These are phyloP conservation scores for Hemileccinum rubropunctum DNA, from an alignment of 768 basidiomycete species.

Conservation along the genomic window DNA sequence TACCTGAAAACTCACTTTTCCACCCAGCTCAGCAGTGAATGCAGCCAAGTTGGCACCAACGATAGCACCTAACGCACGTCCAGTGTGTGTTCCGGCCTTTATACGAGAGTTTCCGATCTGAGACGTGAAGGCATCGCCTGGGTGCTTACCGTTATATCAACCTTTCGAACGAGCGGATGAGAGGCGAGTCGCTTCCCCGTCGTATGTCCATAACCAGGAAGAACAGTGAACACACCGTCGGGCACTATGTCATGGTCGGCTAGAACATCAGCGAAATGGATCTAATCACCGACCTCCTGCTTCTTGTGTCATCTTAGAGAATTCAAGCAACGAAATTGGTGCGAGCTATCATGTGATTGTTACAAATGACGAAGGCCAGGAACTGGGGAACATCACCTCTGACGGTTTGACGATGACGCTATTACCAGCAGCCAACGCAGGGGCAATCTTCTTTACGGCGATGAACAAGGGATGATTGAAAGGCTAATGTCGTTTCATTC, in stretches of 20 bases:
- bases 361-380: neutral
- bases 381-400: conserved; percentile 43
- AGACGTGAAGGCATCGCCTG: neutral
- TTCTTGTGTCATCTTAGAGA: conserved; percentile 58
- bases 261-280: neutral
- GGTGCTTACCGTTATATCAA: conserved; percentile 72
- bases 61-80: conserved; percentile 67
- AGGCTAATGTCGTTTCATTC: conserved; percentile 44
- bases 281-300: conserved; percentile 56
- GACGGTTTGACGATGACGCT: conserved; percentile 82
- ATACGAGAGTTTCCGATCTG: neutral
- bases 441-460: conserved; percentile 85
- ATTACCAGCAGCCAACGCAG: conserved; percentile 82
- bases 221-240: conserved; percentile 64
- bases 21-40: conserved; percentile 84
- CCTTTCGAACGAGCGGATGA: conserved; percentile 69
- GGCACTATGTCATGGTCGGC: conserved; percentile 53
- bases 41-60: conserved; percentile 72
- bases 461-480: conserved; percentile 92
- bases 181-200: conserved; percentile 66
- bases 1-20: conserved; percentile 51
- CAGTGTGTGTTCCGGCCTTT: conserved; percentile 77
- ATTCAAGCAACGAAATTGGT: conserved; percentile 77
- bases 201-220: conserved; percentile 67
- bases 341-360: conserved; percentile 47